Percentiles rank a stretch among this genome's conserved stretches.
phyloP scores from a whole-genome alignment of 345 rosid genomes.

The Eucalyptus regnans region DNA sequence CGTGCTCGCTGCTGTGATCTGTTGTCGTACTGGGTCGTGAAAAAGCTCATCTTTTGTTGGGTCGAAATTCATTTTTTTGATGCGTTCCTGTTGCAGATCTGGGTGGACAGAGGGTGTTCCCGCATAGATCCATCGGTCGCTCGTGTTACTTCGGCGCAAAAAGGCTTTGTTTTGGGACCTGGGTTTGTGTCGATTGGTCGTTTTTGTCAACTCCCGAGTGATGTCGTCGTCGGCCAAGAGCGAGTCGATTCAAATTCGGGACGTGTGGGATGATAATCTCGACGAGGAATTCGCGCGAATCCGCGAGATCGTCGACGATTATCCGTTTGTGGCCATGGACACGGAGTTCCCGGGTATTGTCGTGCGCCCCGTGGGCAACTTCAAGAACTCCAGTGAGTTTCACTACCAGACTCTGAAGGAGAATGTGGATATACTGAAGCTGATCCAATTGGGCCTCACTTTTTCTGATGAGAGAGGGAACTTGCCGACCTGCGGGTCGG shows the following conservation, averaged over 20 bases:
- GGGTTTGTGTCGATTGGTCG: background rate
- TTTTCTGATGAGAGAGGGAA: slow-evolving; percentile 73
- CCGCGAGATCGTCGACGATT: slow-evolving; percentile 57
- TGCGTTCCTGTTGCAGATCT: background rate
- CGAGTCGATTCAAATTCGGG: slow-evolving; percentile 73
- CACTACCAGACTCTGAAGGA: slow-evolving; percentile 69
- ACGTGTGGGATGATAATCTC: slow-evolving; percentile 72
- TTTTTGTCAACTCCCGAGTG: background rate
- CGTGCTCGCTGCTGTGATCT: background rate
- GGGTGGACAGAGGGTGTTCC: background rate
- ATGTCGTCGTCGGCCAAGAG: slow-evolving; percentile 67
- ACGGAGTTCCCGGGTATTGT: slow-evolving; percentile 88
- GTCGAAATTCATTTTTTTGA: background rate
- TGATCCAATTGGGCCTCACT: slow-evolving; percentile 82
- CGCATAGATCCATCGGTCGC: background rate
- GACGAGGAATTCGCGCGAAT: slow-evolving; percentile 57
- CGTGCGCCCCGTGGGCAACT: slow-evolving; percentile 57
- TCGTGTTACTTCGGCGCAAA: background rate
- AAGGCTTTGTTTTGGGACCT: background rate
- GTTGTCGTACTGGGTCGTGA: background rate
- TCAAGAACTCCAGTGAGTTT: slow-evolving; percentile 53
- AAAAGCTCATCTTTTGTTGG: background rate
- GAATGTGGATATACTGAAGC: slow-evolving; percentile 69
- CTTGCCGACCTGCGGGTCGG: slow-evolving; percentile 70
- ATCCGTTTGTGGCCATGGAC: slow-evolving; percentile 80